Percentiles rank a stretch among this genome's conserved stretches.
Evolutionary conservation across 2,329 filamentous ascomycete species (phyloP).

Genomic region (Curvularia eragrostidis): DNA sequence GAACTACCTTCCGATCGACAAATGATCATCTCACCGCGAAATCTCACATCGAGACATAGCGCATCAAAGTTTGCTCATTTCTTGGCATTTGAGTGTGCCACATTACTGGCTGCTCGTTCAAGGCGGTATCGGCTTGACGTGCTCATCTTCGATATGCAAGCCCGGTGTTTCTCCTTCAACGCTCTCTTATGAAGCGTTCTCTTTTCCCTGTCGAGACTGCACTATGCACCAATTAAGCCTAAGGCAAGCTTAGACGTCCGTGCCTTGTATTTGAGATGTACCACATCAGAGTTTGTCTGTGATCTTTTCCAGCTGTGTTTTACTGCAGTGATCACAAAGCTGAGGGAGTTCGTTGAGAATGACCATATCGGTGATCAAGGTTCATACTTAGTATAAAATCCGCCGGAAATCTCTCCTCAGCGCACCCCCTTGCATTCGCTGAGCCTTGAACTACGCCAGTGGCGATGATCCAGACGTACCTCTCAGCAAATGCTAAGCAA

Average conservation of each 20-base stretch:
- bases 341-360: neutral
- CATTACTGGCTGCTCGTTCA: slow-evolving; percentile 1
- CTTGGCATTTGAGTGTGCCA: slow-evolving; percentile 11
- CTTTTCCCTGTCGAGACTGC: neutral
- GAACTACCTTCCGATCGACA: neutral
- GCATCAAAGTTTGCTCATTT: slow-evolving; percentile 16
- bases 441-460: slow-evolving; percentile 1
- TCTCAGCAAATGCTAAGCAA: neutral
- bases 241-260: neutral
- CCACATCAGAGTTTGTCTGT: neutral
- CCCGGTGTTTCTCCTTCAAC: neutral
- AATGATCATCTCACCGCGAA: slow-evolving; percentile 4
- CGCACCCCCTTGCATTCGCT: slow-evolving; percentile 1
- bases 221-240: neutral
- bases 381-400: slow-evolving; percentile 12
- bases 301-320: neutral
- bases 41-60: slow-evolving; percentile 5
- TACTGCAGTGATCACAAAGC: neutral
- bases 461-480: neutral
- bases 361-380: neutral
- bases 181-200: neutral
- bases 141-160: slow-evolving; percentile 1
- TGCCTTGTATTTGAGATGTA: neutral
- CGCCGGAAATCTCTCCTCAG: slow-evolving; percentile 12
- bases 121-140: neutral